A percentile compares a stretch with the other conserved stretches of the same genome.
phyloP scores from a whole-genome alignment of 2,329 filamentous ascomycete species.

The Hymenoscyphus scutula region DNA sequence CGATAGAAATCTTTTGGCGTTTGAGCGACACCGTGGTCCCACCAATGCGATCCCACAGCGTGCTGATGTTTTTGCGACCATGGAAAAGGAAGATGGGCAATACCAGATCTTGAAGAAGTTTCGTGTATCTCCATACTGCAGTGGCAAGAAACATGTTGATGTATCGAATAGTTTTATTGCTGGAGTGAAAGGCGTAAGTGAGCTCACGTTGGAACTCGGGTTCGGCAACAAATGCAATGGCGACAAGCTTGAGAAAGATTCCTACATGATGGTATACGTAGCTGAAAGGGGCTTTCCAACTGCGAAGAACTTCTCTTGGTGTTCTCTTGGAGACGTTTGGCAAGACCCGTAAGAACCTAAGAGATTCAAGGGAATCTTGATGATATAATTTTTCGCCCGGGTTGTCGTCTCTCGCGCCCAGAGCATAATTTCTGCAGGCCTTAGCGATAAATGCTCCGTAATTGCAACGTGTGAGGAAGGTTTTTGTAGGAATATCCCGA shows the following conservation, averaged over 20 bases:
- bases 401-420: conserved; percentile 20
- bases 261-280: conserved; percentile 43
- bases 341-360: conserved; percentile 17
- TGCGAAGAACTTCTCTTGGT: conserved; percentile 7
- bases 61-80: conserved; percentile 46
- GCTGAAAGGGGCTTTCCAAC: conserved; percentile 25
- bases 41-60: conserved; percentile 47
- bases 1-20: conserved; percentile 46
- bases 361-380: conserved; percentile 18
- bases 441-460: conserved; percentile 29
- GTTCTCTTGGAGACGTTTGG: conserved; percentile 15
- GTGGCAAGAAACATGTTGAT: conserved; percentile 39
- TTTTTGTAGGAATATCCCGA: conserved; percentile 20
- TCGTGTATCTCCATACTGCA: conserved; percentile 50
- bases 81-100: conserved; percentile 39
- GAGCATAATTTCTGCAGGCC: conserved; percentile 22
- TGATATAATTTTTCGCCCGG: conserved; percentile 14
- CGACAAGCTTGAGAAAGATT: conserved; percentile 45
- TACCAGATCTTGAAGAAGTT: conserved; percentile 43
- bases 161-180: conserved; percentile 36
- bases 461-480: conserved; percentile 27
- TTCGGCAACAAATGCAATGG: conserved; percentile 50
- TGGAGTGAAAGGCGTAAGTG: conserved; percentile 42
- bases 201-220: conserved; percentile 52
- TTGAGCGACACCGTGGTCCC: conserved; percentile 48